Evolutionary conservation across 306 rosid genomes (phyloP).

Genomic region (Trifolium pratense): DNA sequence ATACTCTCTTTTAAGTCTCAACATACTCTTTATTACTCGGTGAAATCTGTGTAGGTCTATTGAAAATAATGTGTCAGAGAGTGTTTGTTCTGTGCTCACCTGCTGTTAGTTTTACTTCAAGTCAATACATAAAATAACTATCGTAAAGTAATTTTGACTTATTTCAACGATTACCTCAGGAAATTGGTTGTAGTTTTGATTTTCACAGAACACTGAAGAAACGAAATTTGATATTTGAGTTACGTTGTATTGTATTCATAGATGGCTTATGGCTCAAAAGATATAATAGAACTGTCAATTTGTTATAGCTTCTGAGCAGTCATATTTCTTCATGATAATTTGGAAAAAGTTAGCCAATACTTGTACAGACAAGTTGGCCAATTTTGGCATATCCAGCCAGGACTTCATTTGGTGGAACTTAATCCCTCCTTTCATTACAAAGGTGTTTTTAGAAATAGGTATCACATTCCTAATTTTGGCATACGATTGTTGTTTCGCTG

Average conservation of each 20-base stretch:
- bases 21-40: background rate
- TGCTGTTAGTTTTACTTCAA: constrained; percentile 17
- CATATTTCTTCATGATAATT: constrained; percentile 23
- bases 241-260: background rate
- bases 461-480: too few species aligned
- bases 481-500: too few species aligned
- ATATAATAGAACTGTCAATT: constrained; percentile 12
- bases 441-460: too few species aligned
- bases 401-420: too few species aligned
- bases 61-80: background rate
- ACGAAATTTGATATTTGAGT: constrained; percentile 1
- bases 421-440: too few species aligned
- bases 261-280: background rate
- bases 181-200: constrained; percentile 9
- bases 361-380: too few species aligned
- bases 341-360: background rate
- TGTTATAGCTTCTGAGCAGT: constrained; percentile 29
- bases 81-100: background rate
- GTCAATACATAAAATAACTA: constrained; percentile 10
- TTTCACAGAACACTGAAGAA: background rate
- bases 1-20: background rate
- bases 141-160: background rate
- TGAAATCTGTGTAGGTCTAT: background rate
- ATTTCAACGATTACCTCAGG: constrained; percentile 10
- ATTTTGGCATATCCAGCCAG: too few species aligned